Evolutionary conservation across 192 early-diverging fungal species (phyloP).

Genomic region (Coemansia sp.): DNA sequence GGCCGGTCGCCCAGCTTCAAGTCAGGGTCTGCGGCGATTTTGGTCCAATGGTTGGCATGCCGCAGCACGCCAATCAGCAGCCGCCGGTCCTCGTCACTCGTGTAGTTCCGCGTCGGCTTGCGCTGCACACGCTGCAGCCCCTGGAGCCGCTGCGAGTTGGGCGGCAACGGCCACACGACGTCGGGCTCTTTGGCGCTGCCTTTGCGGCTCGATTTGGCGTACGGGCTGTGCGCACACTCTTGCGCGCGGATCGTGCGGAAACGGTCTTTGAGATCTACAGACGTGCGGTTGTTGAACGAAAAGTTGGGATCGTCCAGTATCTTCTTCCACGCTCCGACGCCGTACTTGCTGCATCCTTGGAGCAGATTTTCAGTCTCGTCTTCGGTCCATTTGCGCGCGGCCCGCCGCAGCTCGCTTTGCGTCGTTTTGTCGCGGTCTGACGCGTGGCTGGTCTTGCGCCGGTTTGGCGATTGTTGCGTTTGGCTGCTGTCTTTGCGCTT

Average conservation of each 20-base stretch:
- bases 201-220: slow-evolving; percentile 23
- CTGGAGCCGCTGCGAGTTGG: slow-evolving; percentile 51
- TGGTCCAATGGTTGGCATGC: slow-evolving; percentile 54
- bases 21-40: slow-evolving; percentile 49
- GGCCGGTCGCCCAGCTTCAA: slow-evolving; percentile 44
- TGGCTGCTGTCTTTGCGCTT: slow-evolving; percentile 25
- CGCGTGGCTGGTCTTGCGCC: slow-evolving; percentile 33
- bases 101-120: slow-evolving; percentile 56
- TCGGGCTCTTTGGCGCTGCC: slow-evolving; percentile 41
- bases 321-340: slow-evolving; percentile 55
- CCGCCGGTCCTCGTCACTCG: slow-evolving; percentile 48
- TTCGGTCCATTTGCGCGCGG: slow-evolving; percentile 53
- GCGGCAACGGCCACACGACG: slow-evolving; percentile 55
- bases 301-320: slow-evolving; percentile 50
- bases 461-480: slow-evolving; percentile 17
- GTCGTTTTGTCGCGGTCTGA: slow-evolving; percentile 10
- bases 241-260: slow-evolving; percentile 54
- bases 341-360: slow-evolving; percentile 46
- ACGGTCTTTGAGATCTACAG: slow-evolving; percentile 53
- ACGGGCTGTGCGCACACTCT: slow-evolving; percentile 49
- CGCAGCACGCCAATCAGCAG: slow-evolving; percentile 46
- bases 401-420: slow-evolving; percentile 26
- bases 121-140: slow-evolving; percentile 51
- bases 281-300: slow-evolving; percentile 51
- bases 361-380: slow-evolving; percentile 49